These are phyloP conservation scores for Bruguiera gymnorhiza DNA, from an alignment of 345 rosid species.

Conservation along the genomic window DNA sequence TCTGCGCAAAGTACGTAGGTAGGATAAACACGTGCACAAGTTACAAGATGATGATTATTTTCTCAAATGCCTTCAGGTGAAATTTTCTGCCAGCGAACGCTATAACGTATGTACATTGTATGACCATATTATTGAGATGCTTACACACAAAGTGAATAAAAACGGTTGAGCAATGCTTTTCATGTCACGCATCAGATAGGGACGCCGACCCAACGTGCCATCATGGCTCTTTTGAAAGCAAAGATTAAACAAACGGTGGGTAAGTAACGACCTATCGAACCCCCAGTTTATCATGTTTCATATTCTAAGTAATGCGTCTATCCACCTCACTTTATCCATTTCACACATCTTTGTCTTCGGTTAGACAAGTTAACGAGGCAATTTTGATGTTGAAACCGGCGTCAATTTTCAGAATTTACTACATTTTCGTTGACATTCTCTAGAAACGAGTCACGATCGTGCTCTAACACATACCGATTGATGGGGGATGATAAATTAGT, in stretches of 20 bases:
- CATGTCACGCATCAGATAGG: constrained; percentile 1
- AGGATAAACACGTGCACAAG: too few species aligned
- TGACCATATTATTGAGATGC: neutral
- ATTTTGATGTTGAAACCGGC: too few species aligned
- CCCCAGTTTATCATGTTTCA: neutral
- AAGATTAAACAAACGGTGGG: constrained; percentile 2
- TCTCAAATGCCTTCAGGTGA: neutral
- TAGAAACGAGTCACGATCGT: too few species aligned
- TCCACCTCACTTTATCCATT: neutral
- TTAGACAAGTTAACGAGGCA: too few species aligned
- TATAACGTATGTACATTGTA: neutral
- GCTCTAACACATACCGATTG: too few species aligned
- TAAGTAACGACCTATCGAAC: neutral
- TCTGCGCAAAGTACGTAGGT: too few species aligned
- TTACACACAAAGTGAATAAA: neutral
- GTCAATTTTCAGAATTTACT: too few species aligned
- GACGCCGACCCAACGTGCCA: neutral
- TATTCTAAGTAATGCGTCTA: neutral
- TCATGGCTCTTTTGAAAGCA: constrained; percentile 1
- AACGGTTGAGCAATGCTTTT: constrained; percentile 15
- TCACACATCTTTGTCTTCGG: too few species aligned
- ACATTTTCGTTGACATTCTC: too few species aligned
- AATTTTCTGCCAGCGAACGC: neutral
- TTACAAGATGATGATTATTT: neutral
- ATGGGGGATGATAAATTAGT: too few species aligned